Base-by-base conservation (phyloP, 1,284 basidiomycete species). In the Anthracocystis setariae region DNA sequence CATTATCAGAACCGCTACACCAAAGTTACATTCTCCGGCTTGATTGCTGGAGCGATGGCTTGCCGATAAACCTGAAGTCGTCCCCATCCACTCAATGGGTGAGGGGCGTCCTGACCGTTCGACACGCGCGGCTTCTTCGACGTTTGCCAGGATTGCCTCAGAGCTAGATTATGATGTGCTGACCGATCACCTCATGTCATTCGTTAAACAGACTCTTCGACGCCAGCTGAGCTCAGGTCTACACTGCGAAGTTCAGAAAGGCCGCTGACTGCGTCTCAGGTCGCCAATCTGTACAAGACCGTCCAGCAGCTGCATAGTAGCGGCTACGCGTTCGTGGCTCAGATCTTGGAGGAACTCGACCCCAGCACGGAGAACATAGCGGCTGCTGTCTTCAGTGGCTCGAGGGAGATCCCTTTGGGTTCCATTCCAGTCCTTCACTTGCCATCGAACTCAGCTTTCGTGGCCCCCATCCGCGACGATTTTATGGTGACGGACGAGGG, bases 1-100 rank as follows among this genome's bases (percentile, higher is more conserved):
- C 48, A 60, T 55, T 55, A 58, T 66, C 69, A 72, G 69, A 72
- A 72, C 69, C 69, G 69, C 69, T 72, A 72, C 58, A 62, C 69
- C 46, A 60, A 70, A 71, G 61, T 51, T 43, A 56, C 58, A 53
- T 58, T 42, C 54, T 44, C n/a, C 39, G 55, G 58, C 62, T 71
- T 65, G 68, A 71, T 27, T 63, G 69, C 59, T 56, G 59, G 21
- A 45, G 46, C 29, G 39, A 51, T 55, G 59, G 55, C 58, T 66
- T 66, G 69, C 64, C 63, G 69, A 72, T 56, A 66, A 59, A 33
- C 50, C 69, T 72, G 68, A 71, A 65, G 68, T 59, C 62, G 57
- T 65, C 42, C 12, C 43, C 62, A 46, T 56, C 29, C 51, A 45
- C 24, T 27, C 15, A 8, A 8, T 47, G 52, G 49, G 12, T 39